Evolutionary conservation across 208 protist genomes (phyloP), one percentile per base, ranked within the genome.

Genomic region (Willaertia magna): DNA sequence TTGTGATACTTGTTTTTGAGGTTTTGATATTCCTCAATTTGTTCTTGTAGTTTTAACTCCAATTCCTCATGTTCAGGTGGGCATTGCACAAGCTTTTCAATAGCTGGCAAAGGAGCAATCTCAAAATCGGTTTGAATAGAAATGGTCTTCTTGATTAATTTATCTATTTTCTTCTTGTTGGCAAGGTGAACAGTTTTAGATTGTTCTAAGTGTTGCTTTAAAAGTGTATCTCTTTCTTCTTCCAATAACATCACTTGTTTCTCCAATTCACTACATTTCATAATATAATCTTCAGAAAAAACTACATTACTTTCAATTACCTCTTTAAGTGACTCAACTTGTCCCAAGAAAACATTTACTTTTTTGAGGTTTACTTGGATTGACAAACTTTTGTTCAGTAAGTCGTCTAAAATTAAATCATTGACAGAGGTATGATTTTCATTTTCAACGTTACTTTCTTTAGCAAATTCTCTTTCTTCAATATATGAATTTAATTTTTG

Each of bases 191-290:
- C 9, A 4, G 22, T n/a, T n/a, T 52, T 48, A 16, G 4, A 4
- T 12, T 49, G 88, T 30, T 84, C 91, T 16, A 86, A 18, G n/a
- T 44, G 0, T 44, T 87, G 48, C 42, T 88, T 84, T 22, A 86
- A 7, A 86, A 86, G 26, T 18, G 40, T 81, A 84, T 43, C 61
- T 91, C 61, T 85, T 87, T 46, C 74, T 22, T 91, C 16, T 7
- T 14, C 18, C 2, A 86, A 39, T 18, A 26, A 48, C 74, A 18
- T 87, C 1, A 48, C 79, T 61, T 79, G 22, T 16, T 59, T 48
- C 22, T 82, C 76, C 20, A 52, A n/a, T 52, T 82, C 48, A 12
- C 76, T n/a, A 85, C 43, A 67, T 22, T 39, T 40, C 22, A 22
- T 9, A 76, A 46, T 20, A 40, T 26, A 46, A 20, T 52, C 43